Evolutionary conservation across 495 filamentous ascomycete species (phyloP).

Genomic region (Schizothecium vesticola): DNA sequence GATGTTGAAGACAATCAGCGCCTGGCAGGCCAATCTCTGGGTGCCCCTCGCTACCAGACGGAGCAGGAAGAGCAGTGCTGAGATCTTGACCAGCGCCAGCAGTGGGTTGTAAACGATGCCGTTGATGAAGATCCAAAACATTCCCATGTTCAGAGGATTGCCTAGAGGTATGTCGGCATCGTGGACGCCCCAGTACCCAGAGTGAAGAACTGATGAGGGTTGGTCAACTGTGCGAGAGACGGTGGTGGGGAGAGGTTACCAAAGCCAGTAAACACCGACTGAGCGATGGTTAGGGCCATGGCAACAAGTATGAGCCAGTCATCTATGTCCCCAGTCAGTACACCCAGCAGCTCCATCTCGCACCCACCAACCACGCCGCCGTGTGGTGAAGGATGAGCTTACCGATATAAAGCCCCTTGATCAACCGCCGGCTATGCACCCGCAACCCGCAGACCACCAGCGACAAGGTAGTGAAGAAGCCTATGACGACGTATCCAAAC

Average conservation of each 20-base stretch:
- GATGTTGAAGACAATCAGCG: slow-evolving; percentile 44
- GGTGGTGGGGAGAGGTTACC: slow-evolving; percentile 18
- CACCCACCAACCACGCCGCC: neutral
- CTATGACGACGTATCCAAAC: slow-evolving; percentile 34
- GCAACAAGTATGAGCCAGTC: slow-evolving; percentile 37
- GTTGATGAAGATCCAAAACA: slow-evolving; percentile 43
- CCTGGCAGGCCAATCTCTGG: slow-evolving; percentile 35
- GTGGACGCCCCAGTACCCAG: slow-evolving; percentile 45
- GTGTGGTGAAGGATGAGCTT: slow-evolving; percentile 2
- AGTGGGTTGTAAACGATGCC: slow-evolving; percentile 58
- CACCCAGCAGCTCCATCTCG: neutral
- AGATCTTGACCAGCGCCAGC: slow-evolving; percentile 53
- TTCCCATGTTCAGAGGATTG: slow-evolving; percentile 25
- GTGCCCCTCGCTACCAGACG: slow-evolving; percentile 37
- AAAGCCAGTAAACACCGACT: slow-evolving; percentile 31
- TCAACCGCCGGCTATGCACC: slow-evolving; percentile 30
- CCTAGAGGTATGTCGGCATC: slow-evolving; percentile 37
- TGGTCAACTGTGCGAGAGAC: neutral
- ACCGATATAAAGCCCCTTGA: slow-evolving; percentile 31
- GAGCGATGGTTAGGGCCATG: slow-evolving; percentile 32
- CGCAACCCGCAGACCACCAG: slow-evolving; percentile 35
- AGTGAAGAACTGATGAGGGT: neutral
- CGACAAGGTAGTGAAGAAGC: slow-evolving; percentile 36
- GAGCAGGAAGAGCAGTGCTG: slow-evolving; percentile 53
- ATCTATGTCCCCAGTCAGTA: slow-evolving; percentile 18